phyloP scores from a whole-genome alignment of 148 eudicot genomes.

The Cornus florida region DNA sequence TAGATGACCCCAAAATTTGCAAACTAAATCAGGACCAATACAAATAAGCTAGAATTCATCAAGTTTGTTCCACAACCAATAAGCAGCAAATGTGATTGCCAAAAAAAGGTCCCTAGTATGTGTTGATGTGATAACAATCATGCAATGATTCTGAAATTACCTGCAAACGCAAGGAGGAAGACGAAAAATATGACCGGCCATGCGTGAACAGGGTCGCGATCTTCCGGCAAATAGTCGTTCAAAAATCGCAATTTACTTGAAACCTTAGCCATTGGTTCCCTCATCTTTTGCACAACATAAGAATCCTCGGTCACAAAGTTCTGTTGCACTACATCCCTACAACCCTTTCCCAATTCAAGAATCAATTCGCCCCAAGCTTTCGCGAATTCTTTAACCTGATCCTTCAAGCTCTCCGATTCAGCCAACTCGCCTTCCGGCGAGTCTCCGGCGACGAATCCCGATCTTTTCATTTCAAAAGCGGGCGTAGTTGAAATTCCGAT shows the following conservation, averaged over 20 bases:
- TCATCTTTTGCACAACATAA: constrained; percentile 59
- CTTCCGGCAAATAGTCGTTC: constrained; percentile 93
- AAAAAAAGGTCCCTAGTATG: background rate
- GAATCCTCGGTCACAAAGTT: constrained; percentile 69
- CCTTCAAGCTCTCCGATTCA: constrained; percentile 59
- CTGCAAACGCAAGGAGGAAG: constrained; percentile 62
- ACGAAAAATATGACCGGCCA: constrained; percentile 82
- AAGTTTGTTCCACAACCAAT: background rate
- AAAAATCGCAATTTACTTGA: constrained; percentile 53
- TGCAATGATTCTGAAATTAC: constrained; percentile 28
- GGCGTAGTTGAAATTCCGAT: constrained; percentile 25
- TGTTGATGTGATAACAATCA: background rate
- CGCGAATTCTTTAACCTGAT: constrained; percentile 79
- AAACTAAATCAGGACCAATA: background rate
- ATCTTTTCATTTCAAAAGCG: constrained; percentile 28
- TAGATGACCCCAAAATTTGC: background rate
- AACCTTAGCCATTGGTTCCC: constrained; percentile 45
- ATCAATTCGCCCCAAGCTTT: constrained; percentile 88
- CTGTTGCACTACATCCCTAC: constrained; percentile 72
- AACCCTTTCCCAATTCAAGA: constrained; percentile 70
- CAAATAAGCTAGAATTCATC: background rate
- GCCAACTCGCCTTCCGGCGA: constrained; percentile 22
- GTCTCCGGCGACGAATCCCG: constrained; percentile 28
- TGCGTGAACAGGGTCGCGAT: constrained; percentile 79
- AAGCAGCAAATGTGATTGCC: background rate